phyloP scores from a whole-genome alignment of 192 early-diverging fungal species.

The Coemansia furcata region DNA sequence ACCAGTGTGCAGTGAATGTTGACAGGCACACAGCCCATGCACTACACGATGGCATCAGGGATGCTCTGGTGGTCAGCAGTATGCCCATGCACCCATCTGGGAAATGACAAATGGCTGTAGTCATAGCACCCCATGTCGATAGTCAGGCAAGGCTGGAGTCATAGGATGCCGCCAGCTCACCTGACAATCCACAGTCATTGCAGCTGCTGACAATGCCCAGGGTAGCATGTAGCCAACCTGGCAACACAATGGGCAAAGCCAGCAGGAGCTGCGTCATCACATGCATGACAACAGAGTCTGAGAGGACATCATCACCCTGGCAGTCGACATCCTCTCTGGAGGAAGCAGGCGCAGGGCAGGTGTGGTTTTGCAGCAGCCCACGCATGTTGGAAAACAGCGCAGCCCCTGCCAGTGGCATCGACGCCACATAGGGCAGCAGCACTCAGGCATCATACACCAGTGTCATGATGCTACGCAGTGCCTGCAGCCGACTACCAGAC shows the following conservation, averaged over 20 bases:
- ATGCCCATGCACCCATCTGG: conserved; percentile 83
- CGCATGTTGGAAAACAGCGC: conserved; percentile 9
- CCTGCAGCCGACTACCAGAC: conserved; percentile 88
- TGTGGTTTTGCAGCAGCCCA: conserved; percentile 7
- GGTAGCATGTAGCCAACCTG: not conserved
- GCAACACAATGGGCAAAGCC: conserved; percentile 2
- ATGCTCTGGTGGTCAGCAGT: conserved; percentile 63
- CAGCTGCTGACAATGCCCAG: not conserved
- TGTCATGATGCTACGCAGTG: conserved; percentile 71
- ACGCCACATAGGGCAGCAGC: conserved; percentile 4
- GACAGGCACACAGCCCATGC: conserved; percentile 58
- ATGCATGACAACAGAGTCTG: conserved; percentile 5
- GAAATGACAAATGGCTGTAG: conserved; percentile 49
- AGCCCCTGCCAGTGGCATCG: conserved; percentile 17
- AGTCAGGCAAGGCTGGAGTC: conserved; percentile 13
- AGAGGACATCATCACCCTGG: not conserved
- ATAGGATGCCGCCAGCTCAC: conserved; percentile 18
- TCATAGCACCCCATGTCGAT: conserved; percentile 46
- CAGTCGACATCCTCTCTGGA: not conserved
- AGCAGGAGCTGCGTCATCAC: conserved; percentile 6
- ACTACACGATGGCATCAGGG: conserved; percentile 55
- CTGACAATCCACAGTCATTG: not conserved
- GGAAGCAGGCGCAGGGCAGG: conserved; percentile 9
- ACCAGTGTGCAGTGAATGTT: conserved; percentile 70
- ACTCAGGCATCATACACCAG: conserved; percentile 61